Evolutionary conservation across 768 basidiomycete species (phyloP), one percentile per base, ranked within the genome.

Genomic region (Strobilomyces dryophilus): DNA sequence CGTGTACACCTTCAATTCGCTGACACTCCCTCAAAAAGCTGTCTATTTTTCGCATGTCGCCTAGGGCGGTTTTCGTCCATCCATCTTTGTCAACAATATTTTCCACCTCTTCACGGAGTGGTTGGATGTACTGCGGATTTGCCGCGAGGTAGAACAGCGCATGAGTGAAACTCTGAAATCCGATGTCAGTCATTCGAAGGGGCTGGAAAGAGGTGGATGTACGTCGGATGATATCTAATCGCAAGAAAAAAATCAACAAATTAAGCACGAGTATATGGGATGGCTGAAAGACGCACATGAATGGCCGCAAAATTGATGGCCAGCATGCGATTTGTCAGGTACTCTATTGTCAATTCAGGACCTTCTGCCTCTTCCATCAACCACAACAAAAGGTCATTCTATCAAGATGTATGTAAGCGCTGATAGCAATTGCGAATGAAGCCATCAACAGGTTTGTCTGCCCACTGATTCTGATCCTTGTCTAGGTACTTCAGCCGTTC

Each of bases 51-150:
- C 57, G 67, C 64, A 73, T 65, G 36, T 68, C 66, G 15, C 32
- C 54, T 21, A 74, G 21, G 6, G 61, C 58, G 0, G 37, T 47
- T 44, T 68, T 71, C 1, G 58, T 57, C 64, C 68, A 74, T 20
- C 62, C 72, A 0, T 74, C 65, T 8, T 60, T 40, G 1, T 42
- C 32, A 12, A 73, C 32, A 17, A 69, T 60, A 0, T 44, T 36
- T 26, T 73, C 71, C 11, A 73, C 62, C 53, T 79, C 77, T 41
- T 72, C 66, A 0, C 76, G 70, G 5, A 79, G 61, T 1, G 69
- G 64, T 21, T 62, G 59, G 3, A 69, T 49, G 41, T 66, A 73
- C 47, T 72, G 56, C 5, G 75, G 72, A 24, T 69, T 50, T 0
- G 71, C 64, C 5, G 72, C 74, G 6, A 78, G 67, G 45, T 66